A percentile compares a stretch with the other conserved stretches of the same genome.
These are phyloP conservation scores for Collybia mongolica DNA, from an alignment of 768 basidiomycete species.

Conservation along the genomic window DNA sequence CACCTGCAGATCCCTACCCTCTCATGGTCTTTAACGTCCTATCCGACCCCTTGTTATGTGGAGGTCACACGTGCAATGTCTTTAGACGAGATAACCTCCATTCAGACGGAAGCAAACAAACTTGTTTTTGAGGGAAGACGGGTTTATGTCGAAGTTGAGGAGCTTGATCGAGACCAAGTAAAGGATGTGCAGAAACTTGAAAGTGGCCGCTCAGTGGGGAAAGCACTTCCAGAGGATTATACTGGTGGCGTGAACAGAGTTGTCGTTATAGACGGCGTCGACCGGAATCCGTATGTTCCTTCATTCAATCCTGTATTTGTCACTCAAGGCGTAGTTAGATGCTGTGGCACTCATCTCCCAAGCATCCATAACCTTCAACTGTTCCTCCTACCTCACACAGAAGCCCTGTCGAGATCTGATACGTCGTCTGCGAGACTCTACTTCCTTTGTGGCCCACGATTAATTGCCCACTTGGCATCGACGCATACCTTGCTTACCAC, in stretches of 20 bases:
- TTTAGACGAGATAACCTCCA: slow-evolving; percentile 52
- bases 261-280: slow-evolving; percentile 79
- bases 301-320: slow-evolving; percentile 1
- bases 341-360: slow-evolving; percentile 84
- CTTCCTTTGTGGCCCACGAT: slow-evolving; percentile 81
- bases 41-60: slow-evolving; percentile 71
- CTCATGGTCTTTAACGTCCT: slow-evolving; percentile 76
- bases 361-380: slow-evolving; percentile 72
- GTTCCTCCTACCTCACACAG: slow-evolving; percentile 70
- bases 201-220: slow-evolving; percentile 51
- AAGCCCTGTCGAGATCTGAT: slow-evolving; percentile 58
- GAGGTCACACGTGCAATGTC: slow-evolving; percentile 73
- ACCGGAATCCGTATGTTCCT: slow-evolving; percentile 68
- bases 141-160: slow-evolving; percentile 75
- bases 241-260: slow-evolving; percentile 77
- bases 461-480: slow-evolving; percentile 59
- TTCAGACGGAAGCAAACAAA: slow-evolving; percentile 65
- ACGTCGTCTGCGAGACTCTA: slow-evolving; percentile 71
- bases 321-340: slow-evolving; percentile 37
- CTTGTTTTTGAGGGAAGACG: slow-evolving; percentile 68
- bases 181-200: slow-evolving; percentile 34
- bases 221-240: slow-evolving; percentile 69
- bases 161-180: slow-evolving; percentile 44
- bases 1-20: slow-evolving; percentile 65
- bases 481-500: slow-evolving; percentile 54